phyloP scores from a whole-genome alignment of 73 alveolate species.

The Tetrahymena thermophila region DNA sequence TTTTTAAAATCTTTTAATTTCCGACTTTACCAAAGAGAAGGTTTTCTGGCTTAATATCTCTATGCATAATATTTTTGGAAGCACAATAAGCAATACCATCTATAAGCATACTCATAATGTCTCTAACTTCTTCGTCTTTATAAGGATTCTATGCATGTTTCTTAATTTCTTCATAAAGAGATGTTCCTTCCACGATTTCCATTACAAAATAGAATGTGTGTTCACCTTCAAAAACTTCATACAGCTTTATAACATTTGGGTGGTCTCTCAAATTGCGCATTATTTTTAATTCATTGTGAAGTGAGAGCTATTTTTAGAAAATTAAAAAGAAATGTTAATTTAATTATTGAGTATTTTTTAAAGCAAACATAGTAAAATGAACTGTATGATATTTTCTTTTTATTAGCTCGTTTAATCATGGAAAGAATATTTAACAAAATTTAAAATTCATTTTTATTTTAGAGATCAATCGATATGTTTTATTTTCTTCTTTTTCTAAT shows the following conservation, averaged over 20 bases:
- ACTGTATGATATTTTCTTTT: not conserved
- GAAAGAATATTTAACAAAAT: no score
- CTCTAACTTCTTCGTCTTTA: constrained; percentile 28
- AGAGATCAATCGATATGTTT: not conserved
- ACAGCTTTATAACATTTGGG: constrained; percentile 27
- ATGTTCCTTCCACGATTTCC: constrained; percentile 38
- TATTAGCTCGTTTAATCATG: no score
- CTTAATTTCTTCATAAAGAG: constrained; percentile 31
- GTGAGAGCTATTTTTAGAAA: constrained; percentile 7
- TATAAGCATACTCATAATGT: constrained; percentile 14
- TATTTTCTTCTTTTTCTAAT: not conserved
- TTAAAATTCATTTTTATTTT: no score
- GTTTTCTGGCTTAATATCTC: constrained; percentile 39
- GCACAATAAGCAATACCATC: constrained; percentile 30
- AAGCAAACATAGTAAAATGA: not conserved
- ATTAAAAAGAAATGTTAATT: not conserved
- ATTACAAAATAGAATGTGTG: constrained; percentile 30
- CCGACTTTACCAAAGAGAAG: constrained; percentile 4
- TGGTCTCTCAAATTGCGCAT: constrained; percentile 26
- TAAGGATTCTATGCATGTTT: constrained; percentile 25
- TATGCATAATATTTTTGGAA: constrained; percentile 27
- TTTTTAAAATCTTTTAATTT: constrained; percentile 16
- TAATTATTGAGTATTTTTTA: no score
- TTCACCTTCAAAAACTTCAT: constrained; percentile 41
- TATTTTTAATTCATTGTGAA: constrained; percentile 18